Evolutionary conservation across 495 filamentous ascomycete genomes (phyloP).

Genomic region (Podospora conica): DNA sequence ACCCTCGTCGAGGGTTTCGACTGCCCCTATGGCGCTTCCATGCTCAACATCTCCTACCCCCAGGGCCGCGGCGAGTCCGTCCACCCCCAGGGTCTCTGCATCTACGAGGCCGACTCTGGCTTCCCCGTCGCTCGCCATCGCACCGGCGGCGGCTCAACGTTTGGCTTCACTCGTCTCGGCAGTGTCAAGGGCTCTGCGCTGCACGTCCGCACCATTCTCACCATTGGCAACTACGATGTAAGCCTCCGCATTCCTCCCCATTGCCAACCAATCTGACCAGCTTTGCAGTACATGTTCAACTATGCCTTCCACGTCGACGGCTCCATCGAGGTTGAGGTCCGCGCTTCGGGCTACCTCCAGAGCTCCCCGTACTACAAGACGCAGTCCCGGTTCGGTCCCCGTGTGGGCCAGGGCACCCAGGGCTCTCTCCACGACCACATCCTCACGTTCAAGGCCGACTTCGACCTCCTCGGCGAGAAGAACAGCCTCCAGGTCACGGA

Average conservation of each 20-base stretch:
- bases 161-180: slow-evolving; percentile 34
- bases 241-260: neutral
- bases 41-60: slow-evolving; percentile 36
- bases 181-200: slow-evolving; percentile 42
- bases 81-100: slow-evolving; percentile 41
- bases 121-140: slow-evolving; percentile 44
- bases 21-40: slow-evolving; percentile 47
- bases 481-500: slow-evolving; percentile 43
- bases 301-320: slow-evolving; percentile 54
- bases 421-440: slow-evolving; percentile 49
- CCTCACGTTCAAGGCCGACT: slow-evolving; percentile 50
- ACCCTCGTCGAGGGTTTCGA: slow-evolving; percentile 48
- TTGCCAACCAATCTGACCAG: neutral
- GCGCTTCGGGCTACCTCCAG: slow-evolving; percentile 53
- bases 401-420: slow-evolving; percentile 41
- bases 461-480: slow-evolving; percentile 44
- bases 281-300: slow-evolving; percentile 26
- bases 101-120: slow-evolving; percentile 48
- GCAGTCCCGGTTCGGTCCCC: slow-evolving; percentile 41
- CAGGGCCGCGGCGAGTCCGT: slow-evolving; percentile 29
- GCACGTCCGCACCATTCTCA: slow-evolving; percentile 40
- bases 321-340: slow-evolving; percentile 48
- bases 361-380: slow-evolving; percentile 42
- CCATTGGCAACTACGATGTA: slow-evolving; percentile 50
- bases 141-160: slow-evolving; percentile 26